These are phyloP conservation scores for Metschnikowia colocasiae DNA, from an alignment of 805 yeast species.

Conservation along the genomic window DNA sequence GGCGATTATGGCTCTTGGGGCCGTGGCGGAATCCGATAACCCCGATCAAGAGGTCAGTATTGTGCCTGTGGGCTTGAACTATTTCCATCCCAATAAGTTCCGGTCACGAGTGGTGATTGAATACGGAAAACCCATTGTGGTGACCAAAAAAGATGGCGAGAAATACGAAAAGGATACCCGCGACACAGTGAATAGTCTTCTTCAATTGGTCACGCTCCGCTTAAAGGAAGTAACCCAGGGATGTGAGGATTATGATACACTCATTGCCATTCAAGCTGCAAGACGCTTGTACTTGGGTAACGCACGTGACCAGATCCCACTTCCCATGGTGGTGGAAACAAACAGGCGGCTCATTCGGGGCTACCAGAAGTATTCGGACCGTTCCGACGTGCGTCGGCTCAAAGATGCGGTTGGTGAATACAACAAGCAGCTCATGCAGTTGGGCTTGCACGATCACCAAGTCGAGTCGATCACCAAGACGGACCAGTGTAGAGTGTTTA, in stretches of 20 bases:
- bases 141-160: slow-evolving; percentile 27
- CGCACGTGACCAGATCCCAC: slow-evolving; percentile 33
- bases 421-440: slow-evolving; percentile 27
- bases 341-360: slow-evolving; percentile 38
- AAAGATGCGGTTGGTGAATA: slow-evolving; percentile 31
- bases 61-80: slow-evolving; percentile 41
- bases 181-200: slow-evolving; percentile 25
- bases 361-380: slow-evolving; percentile 30
- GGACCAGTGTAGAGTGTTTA: slow-evolving; percentile 21
- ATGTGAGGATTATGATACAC: slow-evolving; percentile 40
- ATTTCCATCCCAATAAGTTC: slow-evolving; percentile 41
- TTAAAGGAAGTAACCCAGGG: slow-evolving; percentile 40
- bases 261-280: slow-evolving; percentile 42
- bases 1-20: slow-evolving; percentile 44
- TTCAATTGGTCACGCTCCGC: slow-evolving; percentile 30
- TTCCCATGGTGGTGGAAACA: slow-evolving; percentile 42
- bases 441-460: slow-evolving; percentile 42
- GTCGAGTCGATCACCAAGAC: slow-evolving; percentile 28
- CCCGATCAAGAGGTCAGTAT: slow-evolving; percentile 24
- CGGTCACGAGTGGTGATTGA: slow-evolving; percentile 41
- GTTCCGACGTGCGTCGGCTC: slow-evolving; percentile 32
- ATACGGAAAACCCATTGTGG: slow-evolving; percentile 40
- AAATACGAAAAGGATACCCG: slow-evolving; percentile 26
- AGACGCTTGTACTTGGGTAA: slow-evolving; percentile 37
- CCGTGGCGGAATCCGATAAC: slow-evolving; percentile 29